Base-by-base conservation (phyloP, 768 basidiomycete species). In the Suillus paluster region DNA sequence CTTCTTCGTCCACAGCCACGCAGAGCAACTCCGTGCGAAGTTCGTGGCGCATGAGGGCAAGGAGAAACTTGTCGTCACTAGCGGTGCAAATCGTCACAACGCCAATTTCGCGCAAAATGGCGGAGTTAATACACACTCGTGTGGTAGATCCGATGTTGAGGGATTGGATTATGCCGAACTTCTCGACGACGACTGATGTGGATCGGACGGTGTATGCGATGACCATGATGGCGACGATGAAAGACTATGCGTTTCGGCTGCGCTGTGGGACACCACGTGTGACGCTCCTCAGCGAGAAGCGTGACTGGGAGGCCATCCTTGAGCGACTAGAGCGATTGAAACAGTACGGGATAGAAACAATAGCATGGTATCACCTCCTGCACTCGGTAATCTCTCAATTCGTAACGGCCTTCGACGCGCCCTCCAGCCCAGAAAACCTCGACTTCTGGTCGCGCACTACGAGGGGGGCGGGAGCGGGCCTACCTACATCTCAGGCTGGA, bases 201-300 rank as follows among this genome's bases (percentile, higher is more conserved):
- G 82, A 83, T 56, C 74, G 66, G 2, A 73, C 73, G 17, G 69
- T 76, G 1, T 77, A 71, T 39, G 74, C 81, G 10, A 74, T 80
- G 41, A 68, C 78, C 46, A 75, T 80, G 71, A 81, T 84, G 80
- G 73, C 78, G 7, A 77, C 74, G 23, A 64, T 81, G 68, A 78
- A 81, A 61, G 62, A 72, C 10, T 80, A 78, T 64, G 69, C 66
- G 34, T 68, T 77, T 38, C 44, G 46, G 10, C 55, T 71, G 10
- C 63, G 63, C 14, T 82, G 81, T 52, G 81, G 83, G 1, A 76
- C 83, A 4, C 81, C 83, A 14, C 73, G 68, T 33, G 74, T 84
- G 50, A 84, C 80, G 7, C 76, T 84, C 39, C 73, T 78, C 50
- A 82, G 83, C 1, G 73, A 73, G 41, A 72, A 70, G 36, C 57